phyloP scores from a whole-genome alignment of 371 early-diverging fungal genomes.

The Parasitella parasitica region DNA sequence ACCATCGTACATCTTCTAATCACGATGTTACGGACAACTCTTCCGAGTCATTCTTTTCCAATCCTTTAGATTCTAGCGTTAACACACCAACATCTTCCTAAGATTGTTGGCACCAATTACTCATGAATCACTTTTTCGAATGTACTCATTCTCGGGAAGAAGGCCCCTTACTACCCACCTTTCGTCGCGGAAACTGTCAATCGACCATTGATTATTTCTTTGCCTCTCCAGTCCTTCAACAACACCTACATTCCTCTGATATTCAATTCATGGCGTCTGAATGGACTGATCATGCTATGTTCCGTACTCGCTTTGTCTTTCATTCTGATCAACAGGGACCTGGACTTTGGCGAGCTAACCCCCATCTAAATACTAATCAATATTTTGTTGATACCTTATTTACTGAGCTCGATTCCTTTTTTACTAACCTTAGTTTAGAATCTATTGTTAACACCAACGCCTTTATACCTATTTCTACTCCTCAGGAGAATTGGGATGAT shows the following conservation, averaged over 20 bases:
- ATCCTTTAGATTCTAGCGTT: background rate
- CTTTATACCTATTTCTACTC: too few species aligned
- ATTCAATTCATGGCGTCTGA: background rate
- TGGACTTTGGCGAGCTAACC: background rate
- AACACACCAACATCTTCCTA: background rate
- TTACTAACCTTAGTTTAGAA: too few species aligned
- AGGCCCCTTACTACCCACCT: background rate
- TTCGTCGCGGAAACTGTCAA: background rate
- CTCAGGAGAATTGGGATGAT: too few species aligned
- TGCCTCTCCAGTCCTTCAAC: background rate
- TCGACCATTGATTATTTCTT: constrained; percentile 6
- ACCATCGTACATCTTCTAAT: background rate
- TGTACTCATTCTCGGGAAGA: background rate
- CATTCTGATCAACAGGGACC: background rate
- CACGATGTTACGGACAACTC: background rate
- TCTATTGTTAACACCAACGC: too few species aligned
- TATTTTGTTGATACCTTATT: too few species aligned
- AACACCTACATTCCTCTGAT: background rate
- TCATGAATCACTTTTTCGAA: background rate
- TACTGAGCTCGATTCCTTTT: too few species aligned
- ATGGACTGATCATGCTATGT: constrained; percentile 12
- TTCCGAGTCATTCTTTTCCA: background rate
- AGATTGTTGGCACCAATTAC: background rate
- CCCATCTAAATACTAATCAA: background rate
- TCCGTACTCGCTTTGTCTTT: background rate